Base-by-base conservation (phyloP, 2,329 filamentous ascomycete species). In the Exophiala mesophila region DNA sequence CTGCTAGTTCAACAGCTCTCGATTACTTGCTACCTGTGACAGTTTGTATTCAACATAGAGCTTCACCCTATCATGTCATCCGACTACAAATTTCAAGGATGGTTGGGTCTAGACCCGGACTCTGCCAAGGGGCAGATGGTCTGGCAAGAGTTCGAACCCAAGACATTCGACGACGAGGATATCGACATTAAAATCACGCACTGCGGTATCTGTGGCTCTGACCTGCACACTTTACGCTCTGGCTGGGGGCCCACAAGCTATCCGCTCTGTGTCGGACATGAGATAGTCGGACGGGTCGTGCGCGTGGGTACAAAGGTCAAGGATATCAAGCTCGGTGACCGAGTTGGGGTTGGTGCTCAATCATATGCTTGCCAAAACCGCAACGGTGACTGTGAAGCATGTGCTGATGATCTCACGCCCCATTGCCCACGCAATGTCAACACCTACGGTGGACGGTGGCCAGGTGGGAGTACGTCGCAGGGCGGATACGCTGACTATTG, bases 181-280 rank as follows among this genome's bases (percentile, higher is more conserved):
- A 66, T 85, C 40, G 80, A 84, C 56, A 80, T 85, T 53, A 69
- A 76, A 56, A 65, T 85, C 50, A 74, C 76, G 3, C 78, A 83
- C 64, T 83, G 78, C 55, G 80, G 80, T 47, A 73, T 84, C 50
- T 84, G 80, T 57, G 80, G 77, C 41, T 74, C 72, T 0, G 79
- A 83, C 50, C 36, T 82, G 24, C 78, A 55, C 32, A 52, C 48
- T n/a, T 23, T 53, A 5, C 26, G 43, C 2, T 39, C 39, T 30
- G 52, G 50, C 13, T 47, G 43, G 47, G 62, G 52, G 1, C 60
- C 61, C 8, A 53, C 61, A 3, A 56, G 62, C 45, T 69, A 68
- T 44, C 67, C 67, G 23, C 63, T 77, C 28, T 74, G 75, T 30
- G 75, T 80, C 18, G 80, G 79, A 40, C 80, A 83, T 59, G 80